Evolutionary conservation across 2,329 filamentous ascomycete genomes (phyloP), one percentile per base, ranked within the genome.

Genomic region (Ceratocystis papillata): DNA sequence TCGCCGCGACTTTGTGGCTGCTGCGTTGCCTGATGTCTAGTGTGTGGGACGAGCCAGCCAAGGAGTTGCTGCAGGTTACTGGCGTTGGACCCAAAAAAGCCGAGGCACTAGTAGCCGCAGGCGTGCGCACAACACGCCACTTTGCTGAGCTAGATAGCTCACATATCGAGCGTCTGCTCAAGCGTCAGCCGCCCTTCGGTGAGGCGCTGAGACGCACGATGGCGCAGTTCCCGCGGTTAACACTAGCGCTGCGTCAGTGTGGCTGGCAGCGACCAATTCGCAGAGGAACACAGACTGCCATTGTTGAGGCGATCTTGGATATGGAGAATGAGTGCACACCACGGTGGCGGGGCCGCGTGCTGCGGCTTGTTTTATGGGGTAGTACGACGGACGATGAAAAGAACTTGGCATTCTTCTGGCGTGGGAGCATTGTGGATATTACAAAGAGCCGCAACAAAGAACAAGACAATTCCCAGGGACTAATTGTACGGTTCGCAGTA

Each of bases 121-220:
- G 86, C 0, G 82, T 97, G 65, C 83, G 78, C 33, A 88, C 79
- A 4, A 84, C 97, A 5, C 82, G 87, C 53, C 81, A 83, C n/a
- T 77, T 99, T 12, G 83, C 86, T 17, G 76, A 74, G 5, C 80
- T 84, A 15, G 87, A 93, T 45, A 79, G 87, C 30, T 82, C 85
- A 64, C 81, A 84, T 30, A 89, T 99, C 63, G 93, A 97, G 71
- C 81, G 85, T 61, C 76, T 90, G 28, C 74, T 96, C 60, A 87
- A 85, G 69, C 87, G 87, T 65, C 90, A 96, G 70, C 89, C 91
- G 0, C 90, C 93, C 0, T 96, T 88, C 72, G 94, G 93, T 0
- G 80, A 83, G 57, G 87, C 86, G 53, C 73, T 95, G 53, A 76
- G 88, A 15, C 82, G 84, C 12, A 78, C 79, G 22, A 75, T 94